Percentiles rank a stretch among this genome's conserved stretches.
These are phyloP conservation scores for Viola pubescens DNA, from an alignment of 441 rosid genomes.

Conservation along the genomic window DNA sequence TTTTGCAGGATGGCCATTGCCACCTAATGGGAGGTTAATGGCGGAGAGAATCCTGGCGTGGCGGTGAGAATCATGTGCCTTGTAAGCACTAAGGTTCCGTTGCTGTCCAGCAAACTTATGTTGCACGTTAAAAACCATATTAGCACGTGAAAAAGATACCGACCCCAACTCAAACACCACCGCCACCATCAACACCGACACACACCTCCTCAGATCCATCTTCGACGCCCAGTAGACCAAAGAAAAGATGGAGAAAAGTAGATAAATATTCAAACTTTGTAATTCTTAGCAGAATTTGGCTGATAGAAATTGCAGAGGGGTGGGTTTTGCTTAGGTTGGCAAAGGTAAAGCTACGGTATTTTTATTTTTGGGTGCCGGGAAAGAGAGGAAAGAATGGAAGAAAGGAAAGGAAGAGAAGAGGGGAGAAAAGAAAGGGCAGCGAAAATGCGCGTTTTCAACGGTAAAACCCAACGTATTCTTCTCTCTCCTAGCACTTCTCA, in stretches of 20 bases:
- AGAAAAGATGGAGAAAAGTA: not conserved
- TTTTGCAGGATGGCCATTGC: slow-evolving; percentile 62
- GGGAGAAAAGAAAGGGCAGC: not conserved
- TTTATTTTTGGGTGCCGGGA: not conserved
- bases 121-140: slow-evolving; percentile 48
- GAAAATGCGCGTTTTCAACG: slow-evolving; percentile 23
- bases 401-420: not conserved
- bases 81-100: slow-evolving; percentile 44
- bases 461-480: not conserved
- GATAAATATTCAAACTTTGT: not conserved
- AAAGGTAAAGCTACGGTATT: not conserved
- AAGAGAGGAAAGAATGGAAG: slow-evolving; percentile 1
- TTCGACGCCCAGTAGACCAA: not conserved
- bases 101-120: slow-evolving; percentile 49
- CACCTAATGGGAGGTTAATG: slow-evolving; percentile 65
- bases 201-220: slow-evolving; percentile 35
- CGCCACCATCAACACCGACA: slow-evolving; percentile 15
- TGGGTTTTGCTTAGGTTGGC: not conserved
- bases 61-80: slow-evolving; percentile 61
- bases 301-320: too few species aligned
- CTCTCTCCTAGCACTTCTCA: not conserved
- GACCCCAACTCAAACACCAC: slow-evolving; percentile 13
- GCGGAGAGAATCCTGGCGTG: slow-evolving; percentile 59
- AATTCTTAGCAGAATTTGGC: not conserved
- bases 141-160: slow-evolving; percentile 25